Conservation (phyloP, 176 grass and related monocot species). For the Triticum dicoccoides region DNA sequence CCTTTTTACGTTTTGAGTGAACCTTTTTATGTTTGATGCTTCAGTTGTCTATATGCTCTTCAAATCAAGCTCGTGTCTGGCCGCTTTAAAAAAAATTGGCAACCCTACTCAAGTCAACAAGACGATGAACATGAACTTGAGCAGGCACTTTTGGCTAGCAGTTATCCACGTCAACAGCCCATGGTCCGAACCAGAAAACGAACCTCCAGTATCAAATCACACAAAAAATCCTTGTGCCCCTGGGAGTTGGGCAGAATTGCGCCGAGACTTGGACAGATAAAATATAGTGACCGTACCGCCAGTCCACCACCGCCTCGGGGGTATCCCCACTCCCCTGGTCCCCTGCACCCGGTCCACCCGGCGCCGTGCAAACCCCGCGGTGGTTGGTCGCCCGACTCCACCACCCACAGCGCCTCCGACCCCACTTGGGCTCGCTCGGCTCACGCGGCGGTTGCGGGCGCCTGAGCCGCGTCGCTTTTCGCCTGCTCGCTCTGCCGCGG, state of each 20-base stretch:
- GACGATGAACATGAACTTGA: no score
- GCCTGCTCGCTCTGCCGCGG: not conserved
- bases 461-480: not conserved
- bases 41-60: no score
- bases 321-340: not conserved
- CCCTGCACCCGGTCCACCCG: not conserved
- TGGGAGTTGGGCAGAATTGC: not conserved
- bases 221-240: not conserved
- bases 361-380: not conserved
- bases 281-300: not conserved
- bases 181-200: no score
- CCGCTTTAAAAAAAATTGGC: no score
- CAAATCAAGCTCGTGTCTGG: no score
- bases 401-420: not conserved
- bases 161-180: no score
- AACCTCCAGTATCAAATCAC: no score
- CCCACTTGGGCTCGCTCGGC: not conserved
- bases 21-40: no score
- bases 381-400: not conserved
- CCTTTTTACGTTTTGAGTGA: no score
- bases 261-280: not conserved
- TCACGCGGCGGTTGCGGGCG: not conserved
- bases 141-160: no score
- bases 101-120: no score
- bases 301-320: not conserved